phyloP scores from a whole-genome alignment of 257 asterid species.

The Solanum microdontum region DNA sequence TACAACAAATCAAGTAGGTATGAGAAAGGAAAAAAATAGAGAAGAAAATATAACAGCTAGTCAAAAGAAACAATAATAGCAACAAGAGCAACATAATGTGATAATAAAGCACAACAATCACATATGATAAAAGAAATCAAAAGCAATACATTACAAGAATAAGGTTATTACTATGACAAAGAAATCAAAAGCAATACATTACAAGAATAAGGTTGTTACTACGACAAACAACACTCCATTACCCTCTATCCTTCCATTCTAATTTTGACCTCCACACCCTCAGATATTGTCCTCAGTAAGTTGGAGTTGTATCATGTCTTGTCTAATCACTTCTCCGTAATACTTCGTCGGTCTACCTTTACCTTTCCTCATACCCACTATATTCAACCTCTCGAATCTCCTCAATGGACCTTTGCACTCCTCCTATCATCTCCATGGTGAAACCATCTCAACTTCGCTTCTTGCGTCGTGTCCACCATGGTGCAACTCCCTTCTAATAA shows the following conservation, averaged over 20 bases:
- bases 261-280: background rate
- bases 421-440: background rate
- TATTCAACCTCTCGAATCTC: background rate
- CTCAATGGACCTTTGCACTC: background rate
- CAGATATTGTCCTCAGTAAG: fast-evolving
- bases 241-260: background rate
- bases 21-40: too few relatives aligned
- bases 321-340: background rate
- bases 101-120: too few relatives aligned
- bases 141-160: too few relatives aligned
- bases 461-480: background rate
- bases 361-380: background rate
- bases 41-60: too few relatives aligned
- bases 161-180: too few relatives aligned
- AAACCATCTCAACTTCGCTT: background rate
- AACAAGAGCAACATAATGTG: too few relatives aligned
- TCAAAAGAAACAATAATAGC: too few relatives aligned
- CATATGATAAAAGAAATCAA: too few relatives aligned
- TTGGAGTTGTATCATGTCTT: fast-evolving
- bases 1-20: too few relatives aligned
- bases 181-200: too few relatives aligned
- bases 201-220: background rate
- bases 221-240: background rate
- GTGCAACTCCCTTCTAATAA: background rate
- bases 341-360: background rate